Base-by-base conservation (phyloP, 139 green algal species). In the Chlamydomonas asymmetrica region DNA sequence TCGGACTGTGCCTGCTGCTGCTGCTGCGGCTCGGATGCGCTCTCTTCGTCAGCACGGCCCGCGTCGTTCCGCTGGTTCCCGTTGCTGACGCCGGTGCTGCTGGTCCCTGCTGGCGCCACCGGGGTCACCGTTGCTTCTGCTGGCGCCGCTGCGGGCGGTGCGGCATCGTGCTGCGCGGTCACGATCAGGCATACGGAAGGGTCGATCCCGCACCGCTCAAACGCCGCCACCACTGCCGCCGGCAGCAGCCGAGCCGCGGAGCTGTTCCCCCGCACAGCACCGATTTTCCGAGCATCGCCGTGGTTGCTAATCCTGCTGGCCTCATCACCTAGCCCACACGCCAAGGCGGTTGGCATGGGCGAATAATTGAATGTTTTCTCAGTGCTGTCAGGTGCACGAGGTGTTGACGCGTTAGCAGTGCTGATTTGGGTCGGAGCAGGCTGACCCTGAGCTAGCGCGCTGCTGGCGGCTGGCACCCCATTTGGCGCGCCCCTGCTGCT, bases 121-220 rank as follows among this genome's bases (percentile, higher is more conserved):
- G n/a, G n/a, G n/a, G n/a, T n/a, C 5, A 37, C 20, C n/a, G 25
- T 1, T 13, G 3, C 29, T 13, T 4, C 25, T 32, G 23, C 10
- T 10, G 29, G 13, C n/a, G 13, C 27, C 20, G n/a, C 60, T 43
- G 29, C 57, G 32, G 62, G 37, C 37, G 34, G 37, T 10, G 40
- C 39, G 5, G 63, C 13, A 3, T 40, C 31, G 16, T 40, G 29
- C 57, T 22, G 13, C 63, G 38, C 66, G 8, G 35, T 35, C 52
- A 31, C 23, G 27, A 76, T 34, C 70, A 56, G 67, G 20, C 56
- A 29, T 39, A 76, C 59, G 23, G 68, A 61, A 2, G 7, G 9
- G 23, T 40, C 22, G 2, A 85, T 41, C 22, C 68, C 79, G 20
- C 70, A 54, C 34, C 59, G 62, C 54, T 66, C 5, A 52, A 85